Percentiles rank a stretch among this genome's conserved stretches.
phyloP scores from a whole-genome alignment of 2,329 filamentous ascomycete species.

The Cercospora brassicicola region DNA sequence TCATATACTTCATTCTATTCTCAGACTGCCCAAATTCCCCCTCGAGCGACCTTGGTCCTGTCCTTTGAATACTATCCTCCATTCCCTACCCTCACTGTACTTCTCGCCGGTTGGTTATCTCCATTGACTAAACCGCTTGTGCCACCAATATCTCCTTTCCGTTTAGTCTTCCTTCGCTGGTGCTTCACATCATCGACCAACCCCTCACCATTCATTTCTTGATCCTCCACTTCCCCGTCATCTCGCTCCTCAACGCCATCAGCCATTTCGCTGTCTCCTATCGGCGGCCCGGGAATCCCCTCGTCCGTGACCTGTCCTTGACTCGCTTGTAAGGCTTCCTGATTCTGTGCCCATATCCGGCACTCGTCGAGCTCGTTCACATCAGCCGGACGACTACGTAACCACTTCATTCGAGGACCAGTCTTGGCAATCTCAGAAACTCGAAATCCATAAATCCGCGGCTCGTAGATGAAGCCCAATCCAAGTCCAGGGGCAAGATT shows the following conservation, averaged over 20 bases:
- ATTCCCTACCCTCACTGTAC: constrained; percentile 5
- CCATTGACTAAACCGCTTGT: constrained; percentile 23
- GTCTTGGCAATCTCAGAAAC: constrained; percentile 87
- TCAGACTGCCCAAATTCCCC: background rate
- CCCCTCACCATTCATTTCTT: constrained; percentile 32
- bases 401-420: constrained; percentile 95
- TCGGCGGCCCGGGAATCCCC: constrained; percentile 17
- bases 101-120: constrained; percentile 14
- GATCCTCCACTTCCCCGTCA: constrained; percentile 35
- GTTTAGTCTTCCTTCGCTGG: constrained; percentile 21
- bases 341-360: constrained; percentile 40
- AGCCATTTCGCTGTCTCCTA: constrained; percentile 37
- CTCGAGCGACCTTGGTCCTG: background rate
- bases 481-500: constrained; percentile 91
- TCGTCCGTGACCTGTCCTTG: constrained; percentile 10
- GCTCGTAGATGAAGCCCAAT: constrained; percentile 80
- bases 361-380: constrained; percentile 80
- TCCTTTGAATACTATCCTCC: constrained; percentile 1
- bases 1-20: background rate
- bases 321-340: constrained; percentile 23
- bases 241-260: constrained; percentile 34
- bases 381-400: constrained; percentile 78
- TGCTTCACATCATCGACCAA: constrained; percentile 20
- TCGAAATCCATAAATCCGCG: constrained; percentile 93
- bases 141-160: constrained; percentile 12